Percentiles rank a stretch among this genome's conserved stretches.
Evolutionary conservation across 371 early-diverging fungal genomes (phyloP).

Genomic region (Mortierella sp.): DNA sequence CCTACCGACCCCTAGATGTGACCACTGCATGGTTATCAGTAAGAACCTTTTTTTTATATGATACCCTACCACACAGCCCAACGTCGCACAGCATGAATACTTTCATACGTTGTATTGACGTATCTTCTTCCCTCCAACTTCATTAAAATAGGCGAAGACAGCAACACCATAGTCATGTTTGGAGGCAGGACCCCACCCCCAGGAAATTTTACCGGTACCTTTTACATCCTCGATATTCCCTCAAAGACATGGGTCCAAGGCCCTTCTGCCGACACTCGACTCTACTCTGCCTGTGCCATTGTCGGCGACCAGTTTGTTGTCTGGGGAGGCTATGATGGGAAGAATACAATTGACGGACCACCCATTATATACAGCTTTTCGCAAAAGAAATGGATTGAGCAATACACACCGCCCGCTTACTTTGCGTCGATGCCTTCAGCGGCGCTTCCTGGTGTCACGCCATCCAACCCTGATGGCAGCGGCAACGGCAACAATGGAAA

Average conservation of each 20-base stretch:
- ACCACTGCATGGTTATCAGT: slow-evolving; percentile 36
- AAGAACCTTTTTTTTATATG: background rate
- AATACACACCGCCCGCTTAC: slow-evolving; percentile 6
- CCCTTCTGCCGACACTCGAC: background rate
- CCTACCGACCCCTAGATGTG: slow-evolving; percentile 6
- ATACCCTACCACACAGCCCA: background rate
- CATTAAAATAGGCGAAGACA: slow-evolving; percentile 30
- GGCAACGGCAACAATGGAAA: background rate
- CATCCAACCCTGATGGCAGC: background rate
- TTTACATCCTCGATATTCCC: slow-evolving; percentile 30
- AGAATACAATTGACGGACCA: background rate
- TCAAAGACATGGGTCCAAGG: slow-evolving; percentile 22
- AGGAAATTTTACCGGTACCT: background rate
- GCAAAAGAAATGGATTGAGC: background rate
- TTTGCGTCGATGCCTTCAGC: background rate
- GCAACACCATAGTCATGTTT: slow-evolving; percentile 35
- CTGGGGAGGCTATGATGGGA: slow-evolving; percentile 26
- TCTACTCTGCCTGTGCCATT: slow-evolving; percentile 28
- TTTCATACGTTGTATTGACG: background rate
- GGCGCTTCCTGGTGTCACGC: background rate
- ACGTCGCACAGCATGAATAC: background rate
- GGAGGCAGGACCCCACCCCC: slow-evolving; percentile 27
- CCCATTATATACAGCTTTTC: slow-evolving; percentile 1
- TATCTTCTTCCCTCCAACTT: background rate
- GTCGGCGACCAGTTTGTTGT: slow-evolving; percentile 27